Evolutionary conservation across 2,329 filamentous ascomycete genomes (phyloP), one percentile per base, ranked within the genome.

Genomic region (Cladobotryum protrusum): DNA sequence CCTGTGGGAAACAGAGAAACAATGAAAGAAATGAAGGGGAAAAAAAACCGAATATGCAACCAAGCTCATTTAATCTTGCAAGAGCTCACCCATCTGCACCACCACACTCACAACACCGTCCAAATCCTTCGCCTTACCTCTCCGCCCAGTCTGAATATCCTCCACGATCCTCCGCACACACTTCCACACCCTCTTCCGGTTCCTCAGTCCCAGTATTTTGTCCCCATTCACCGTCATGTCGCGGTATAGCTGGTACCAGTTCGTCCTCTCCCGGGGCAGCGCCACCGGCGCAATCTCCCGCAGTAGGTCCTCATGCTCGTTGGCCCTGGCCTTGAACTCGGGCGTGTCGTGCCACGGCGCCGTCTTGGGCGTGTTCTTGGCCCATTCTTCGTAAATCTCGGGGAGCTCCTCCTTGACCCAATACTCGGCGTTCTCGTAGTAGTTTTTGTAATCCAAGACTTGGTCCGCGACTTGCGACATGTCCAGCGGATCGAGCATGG

Each of bases 241-340:
- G 29, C 39, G 36, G n/a, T 56, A 56, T 4, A 56, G 32, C 39
- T 52, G 52, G 12, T 54, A 42, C 54, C 54, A 56, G 9, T 56
- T 54, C 5, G 50, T 56, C 15, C 34, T 52, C 2, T 47, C 46
- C 0, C 43, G 33, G 3, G 48, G 42, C 1, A 56, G 37, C 32
- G 20, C 39, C 2, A 43, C 42, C 5, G 49, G 48, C 4, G 18
- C 41, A 18, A 54, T 42, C 3, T 39, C 44, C 32, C 32, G 47
- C 48, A 43, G 48, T 15, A 33, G 15, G 4, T 45, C 45, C 18
- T 34, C n/a, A n/a, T 49, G 45, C 12, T 45, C 32, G 35, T 24
- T 20, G 17, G 42, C 13, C 47, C 48, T 48, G 0, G 39, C 42
- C 4, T 47, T 12, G n/a, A 51, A 35, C 13, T 45, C 48, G 2